Evolutionary conservation across 2,329 filamentous ascomycete species (phyloP).

Genomic region (Neurospora sp.): DNA sequence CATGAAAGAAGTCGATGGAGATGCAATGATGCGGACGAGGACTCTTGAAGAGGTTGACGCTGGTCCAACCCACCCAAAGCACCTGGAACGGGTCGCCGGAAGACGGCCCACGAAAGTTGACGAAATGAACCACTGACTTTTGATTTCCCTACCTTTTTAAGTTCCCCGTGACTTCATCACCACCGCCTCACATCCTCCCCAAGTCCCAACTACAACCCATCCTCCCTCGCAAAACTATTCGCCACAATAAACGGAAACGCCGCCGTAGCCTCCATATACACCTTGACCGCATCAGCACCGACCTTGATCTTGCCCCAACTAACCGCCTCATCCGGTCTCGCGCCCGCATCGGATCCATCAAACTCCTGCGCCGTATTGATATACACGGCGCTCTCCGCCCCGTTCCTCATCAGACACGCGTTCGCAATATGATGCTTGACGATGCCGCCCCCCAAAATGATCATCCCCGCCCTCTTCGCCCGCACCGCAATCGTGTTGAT

Average conservation of each 20-base stretch:
- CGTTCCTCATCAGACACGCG: conserved; percentile 94
- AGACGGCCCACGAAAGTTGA: no score
- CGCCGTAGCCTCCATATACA: conserved; percentile 26
- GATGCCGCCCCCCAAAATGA: conserved; percentile 88
- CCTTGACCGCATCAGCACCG: conserved; percentile 82
- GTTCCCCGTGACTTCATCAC: no score
- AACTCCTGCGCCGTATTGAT: conserved; percentile 98
- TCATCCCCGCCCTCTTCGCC: conserved; percentile 85
- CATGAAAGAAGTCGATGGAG: no score
- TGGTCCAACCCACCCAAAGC: no score
- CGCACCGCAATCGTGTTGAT: conserved; percentile 88
- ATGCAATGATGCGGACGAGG: no score
- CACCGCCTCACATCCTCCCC: no score
- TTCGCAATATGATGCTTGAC: conserved; percentile 99
- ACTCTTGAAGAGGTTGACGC: no score
- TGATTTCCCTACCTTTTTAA: no score
- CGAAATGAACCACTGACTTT: no score
- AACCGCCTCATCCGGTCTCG: conserved; percentile 88
- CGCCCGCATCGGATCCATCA: conserved; percentile 92
- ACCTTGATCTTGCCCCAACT: conserved; percentile 98
- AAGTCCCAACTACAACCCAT: neutral
- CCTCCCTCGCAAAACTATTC: neutral
- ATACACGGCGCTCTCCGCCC: conserved; percentile 92
- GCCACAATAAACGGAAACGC: neutral
- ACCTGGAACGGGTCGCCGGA: no score